phyloP scores from a whole-genome alignment of 2,329 filamentous ascomycete genomes.

The Xylaria sp. region DNA sequence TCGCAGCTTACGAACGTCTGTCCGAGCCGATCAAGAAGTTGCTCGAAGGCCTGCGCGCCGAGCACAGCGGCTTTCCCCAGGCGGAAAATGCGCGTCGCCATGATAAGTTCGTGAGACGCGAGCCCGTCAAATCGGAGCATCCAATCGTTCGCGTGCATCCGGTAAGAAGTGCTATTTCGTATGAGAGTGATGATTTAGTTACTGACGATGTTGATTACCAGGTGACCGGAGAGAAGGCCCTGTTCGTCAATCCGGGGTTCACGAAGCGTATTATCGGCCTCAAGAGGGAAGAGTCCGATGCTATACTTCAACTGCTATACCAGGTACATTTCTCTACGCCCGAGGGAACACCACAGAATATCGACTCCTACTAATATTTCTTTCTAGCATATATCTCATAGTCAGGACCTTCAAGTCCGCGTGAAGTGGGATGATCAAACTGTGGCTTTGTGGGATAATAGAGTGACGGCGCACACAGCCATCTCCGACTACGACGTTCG shows the following conservation, averaged over 20 bases:
- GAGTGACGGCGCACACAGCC: slow-evolving; percentile 60
- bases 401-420: slow-evolving; percentile 75
- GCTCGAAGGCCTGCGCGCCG: slow-evolving; percentile 53
- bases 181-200: neutral
- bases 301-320: slow-evolving; percentile 75
- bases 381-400: slow-evolving; percentile 56
- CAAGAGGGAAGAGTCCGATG: slow-evolving; percentile 74
- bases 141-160: slow-evolving; percentile 76
- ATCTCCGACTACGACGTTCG: slow-evolving; percentile 57
- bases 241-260: slow-evolving; percentile 72
- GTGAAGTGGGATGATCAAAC: slow-evolving; percentile 73
- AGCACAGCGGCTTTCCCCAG: slow-evolving; percentile 54
- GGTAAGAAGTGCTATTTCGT: slow-evolving; percentile 39
- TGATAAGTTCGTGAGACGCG: slow-evolving; percentile 61
- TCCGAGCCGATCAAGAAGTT: slow-evolving; percentile 52
- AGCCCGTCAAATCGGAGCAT: slow-evolving; percentile 72
- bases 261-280: slow-evolving; percentile 65
- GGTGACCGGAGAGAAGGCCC: slow-evolving; percentile 73
- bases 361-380: neutral
- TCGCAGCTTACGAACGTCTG: slow-evolving; percentile 52
- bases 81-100: slow-evolving; percentile 51
- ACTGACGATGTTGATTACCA: slow-evolving; percentile 16
- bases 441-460: slow-evolving; percentile 76
- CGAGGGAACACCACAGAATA: neutral
- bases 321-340: slow-evolving; percentile 44